These are phyloP conservation scores for Stachybotrys echinatus DNA, from an alignment of 2,329 filamentous ascomycete genomes.

Conservation along the genomic window DNA sequence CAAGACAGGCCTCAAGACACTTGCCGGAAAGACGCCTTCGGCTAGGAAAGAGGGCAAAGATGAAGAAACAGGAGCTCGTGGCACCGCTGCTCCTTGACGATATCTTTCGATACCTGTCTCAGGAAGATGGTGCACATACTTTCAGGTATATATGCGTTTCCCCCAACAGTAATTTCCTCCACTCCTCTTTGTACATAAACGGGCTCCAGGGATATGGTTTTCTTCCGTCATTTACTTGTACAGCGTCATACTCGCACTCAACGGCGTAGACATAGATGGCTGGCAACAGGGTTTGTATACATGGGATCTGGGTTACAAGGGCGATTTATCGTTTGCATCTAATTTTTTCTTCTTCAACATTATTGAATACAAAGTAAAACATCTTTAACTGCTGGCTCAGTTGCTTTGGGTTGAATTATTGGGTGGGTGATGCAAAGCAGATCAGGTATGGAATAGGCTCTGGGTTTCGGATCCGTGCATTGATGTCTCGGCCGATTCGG, in stretches of 20 bases:
- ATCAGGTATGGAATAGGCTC: no score
- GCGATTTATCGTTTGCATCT: no score
- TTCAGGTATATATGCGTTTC: background rate
- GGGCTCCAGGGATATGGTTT: no score
- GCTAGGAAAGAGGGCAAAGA: constrained; percentile 10
- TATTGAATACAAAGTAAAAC: no score
- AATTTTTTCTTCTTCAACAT: no score
- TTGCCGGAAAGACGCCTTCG: constrained; percentile 20
- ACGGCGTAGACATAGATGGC: background rate
- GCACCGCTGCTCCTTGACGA: background rate
- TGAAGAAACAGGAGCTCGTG: background rate
- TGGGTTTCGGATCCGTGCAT: background rate
- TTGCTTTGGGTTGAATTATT: no score
- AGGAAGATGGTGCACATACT: background rate
- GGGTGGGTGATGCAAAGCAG: background rate
- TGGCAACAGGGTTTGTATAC: background rate
- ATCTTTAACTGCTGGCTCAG: no score
- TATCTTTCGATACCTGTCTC: background rate
- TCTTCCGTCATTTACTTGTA: background rate
- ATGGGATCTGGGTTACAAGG: background rate
- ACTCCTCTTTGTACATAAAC: no score
- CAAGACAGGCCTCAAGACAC: constrained; percentile 49
- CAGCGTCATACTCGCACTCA: background rate
- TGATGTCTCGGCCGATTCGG: background rate
- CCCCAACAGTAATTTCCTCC: background rate